These are phyloP conservation scores for Dendrobium officinale DNA, from an alignment of 106 monocot genomes.

Conservation along the genomic window DNA sequence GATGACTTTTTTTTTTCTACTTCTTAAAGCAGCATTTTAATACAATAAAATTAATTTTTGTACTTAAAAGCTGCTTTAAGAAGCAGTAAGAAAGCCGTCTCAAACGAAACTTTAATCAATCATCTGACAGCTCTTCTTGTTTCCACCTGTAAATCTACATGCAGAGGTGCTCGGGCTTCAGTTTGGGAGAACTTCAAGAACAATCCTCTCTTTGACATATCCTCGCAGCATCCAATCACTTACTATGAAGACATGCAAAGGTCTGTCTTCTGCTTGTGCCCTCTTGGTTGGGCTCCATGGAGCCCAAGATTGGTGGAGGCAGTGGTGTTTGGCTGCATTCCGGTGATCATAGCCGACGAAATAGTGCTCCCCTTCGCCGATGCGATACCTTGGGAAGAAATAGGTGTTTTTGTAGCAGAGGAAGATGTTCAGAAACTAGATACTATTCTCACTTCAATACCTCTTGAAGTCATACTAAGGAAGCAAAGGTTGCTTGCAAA, in stretches of 20 bases:
- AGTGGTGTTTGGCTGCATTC: constrained; percentile 25
- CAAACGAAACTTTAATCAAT: neutral
- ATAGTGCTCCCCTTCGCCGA: constrained; percentile 27
- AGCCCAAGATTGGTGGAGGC: constrained; percentile 19
- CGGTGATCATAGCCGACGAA: constrained; percentile 20
- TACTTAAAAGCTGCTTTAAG: too few relatives aligned
- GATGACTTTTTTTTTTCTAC: too few relatives aligned
- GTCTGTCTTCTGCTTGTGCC: constrained; percentile 39
- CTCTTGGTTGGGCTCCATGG: constrained; percentile 58
- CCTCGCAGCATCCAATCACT: constrained; percentile 13
- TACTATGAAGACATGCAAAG: constrained; percentile 28
- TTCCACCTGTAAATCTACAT: neutral
- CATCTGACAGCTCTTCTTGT: constrained; percentile 33
- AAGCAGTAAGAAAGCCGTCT: too few relatives aligned
- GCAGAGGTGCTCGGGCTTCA: neutral
- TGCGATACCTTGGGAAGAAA: constrained; percentile 24
- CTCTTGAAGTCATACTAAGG: constrained; percentile 43
- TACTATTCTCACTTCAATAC: constrained; percentile 12
- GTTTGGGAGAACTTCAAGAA: constrained; percentile 27
- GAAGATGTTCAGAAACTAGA: constrained; percentile 14
- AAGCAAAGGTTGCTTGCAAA: constrained; percentile 73
- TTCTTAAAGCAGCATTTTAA: too few relatives aligned
- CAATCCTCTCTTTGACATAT: constrained; percentile 29
- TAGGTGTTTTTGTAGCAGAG: constrained; percentile 18
- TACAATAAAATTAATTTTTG: too few relatives aligned